Base-by-base conservation (phyloP, 768 basidiomycete species). In the Cubamyces sp. region DNA sequence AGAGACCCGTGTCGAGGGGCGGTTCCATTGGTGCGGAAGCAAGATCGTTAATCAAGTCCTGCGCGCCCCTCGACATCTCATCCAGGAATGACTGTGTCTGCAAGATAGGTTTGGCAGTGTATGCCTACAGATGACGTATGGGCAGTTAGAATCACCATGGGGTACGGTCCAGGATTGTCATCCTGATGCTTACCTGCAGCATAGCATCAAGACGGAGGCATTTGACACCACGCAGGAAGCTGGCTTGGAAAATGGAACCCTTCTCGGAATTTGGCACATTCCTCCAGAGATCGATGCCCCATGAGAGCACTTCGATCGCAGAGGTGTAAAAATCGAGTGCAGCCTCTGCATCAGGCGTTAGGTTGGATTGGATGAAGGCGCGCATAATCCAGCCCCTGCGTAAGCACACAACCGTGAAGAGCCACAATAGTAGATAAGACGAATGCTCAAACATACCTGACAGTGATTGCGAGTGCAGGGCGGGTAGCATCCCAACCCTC, bases 201-300 rank as follows among this genome's bases (percentile, higher is more conserved):
- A 76, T 73, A 1, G 72, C 56, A 15, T 74, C 62, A 9, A 82
- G 60, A 23, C 73, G 73, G 21, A 81, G 54, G 28, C 66, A 64
- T 45, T 72, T 76, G n/a, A 81, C 74, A 5, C 78, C 81, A 26
- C 79, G 74, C 11, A 82, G 66, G 64, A 81, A 81, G 5, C 75
- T 75, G 2, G 57, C 46, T 28, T 77, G 73, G 54, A 84, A 84
- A 14, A 84, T 75, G 11, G 68, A 69, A 4, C 82, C 82, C 15
- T 78, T 70, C 18, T 78, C 74, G n/a, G 73, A 64, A 23, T 41
- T 59, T 1, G 76, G 64, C 8, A 83, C 77, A 60, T 81, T 66
- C 23, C 21, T 52, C 77, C 80, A 83, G 7, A 64, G 54, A 25
- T 67, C 64, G 3, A 68, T 57, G 21, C 83, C 82, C 77, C 81